Conservation (phyloP, 2,329 filamentous ascomycete genomes). For the Aspergillus phoenicis region DNA sequence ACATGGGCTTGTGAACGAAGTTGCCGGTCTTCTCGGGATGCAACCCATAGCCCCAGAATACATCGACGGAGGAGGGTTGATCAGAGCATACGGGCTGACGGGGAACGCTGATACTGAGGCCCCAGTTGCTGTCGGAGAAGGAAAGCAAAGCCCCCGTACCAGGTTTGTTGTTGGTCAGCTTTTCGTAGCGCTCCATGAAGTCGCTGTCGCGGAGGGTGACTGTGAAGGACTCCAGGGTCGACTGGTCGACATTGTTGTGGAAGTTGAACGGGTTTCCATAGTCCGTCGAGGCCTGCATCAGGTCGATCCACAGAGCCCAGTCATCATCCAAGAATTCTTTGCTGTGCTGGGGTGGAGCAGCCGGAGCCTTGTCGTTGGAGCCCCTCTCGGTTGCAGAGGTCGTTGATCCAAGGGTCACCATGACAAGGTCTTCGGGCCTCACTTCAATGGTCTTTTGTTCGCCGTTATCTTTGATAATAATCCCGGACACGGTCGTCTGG, state of each 20-base stretch:
- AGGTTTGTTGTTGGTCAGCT: constrained; percentile 37
- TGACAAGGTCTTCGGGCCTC: constrained; percentile 38
- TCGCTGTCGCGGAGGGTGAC: constrained; percentile 37
- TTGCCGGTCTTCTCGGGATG: constrained; percentile 37
- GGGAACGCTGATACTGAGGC: constrained; percentile 43
- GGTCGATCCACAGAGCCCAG: constrained; percentile 43
- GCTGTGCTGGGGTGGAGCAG: constrained; percentile 20
- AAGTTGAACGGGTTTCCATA: constrained; percentile 42
- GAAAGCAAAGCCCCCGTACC: constrained; percentile 37
- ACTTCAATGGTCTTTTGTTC: constrained; percentile 27
- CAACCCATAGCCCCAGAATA: constrained; percentile 46
- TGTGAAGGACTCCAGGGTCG: constrained; percentile 44
- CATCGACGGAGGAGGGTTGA: constrained; percentile 36
- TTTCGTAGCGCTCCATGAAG: constrained; percentile 28
- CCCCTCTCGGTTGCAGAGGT: constrained; percentile 36
- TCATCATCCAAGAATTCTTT: constrained; percentile 26
- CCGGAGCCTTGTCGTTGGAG: constrained; percentile 30
- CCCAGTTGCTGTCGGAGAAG: constrained; percentile 43
- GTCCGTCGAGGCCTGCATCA: constrained; percentile 35
- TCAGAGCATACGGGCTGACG: constrained; percentile 46
- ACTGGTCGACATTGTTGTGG: constrained; percentile 33
- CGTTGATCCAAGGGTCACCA: constrained; percentile 46
- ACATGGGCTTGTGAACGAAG: constrained; percentile 44
- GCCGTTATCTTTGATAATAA: constrained; percentile 28
- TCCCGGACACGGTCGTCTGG: constrained; percentile 34